These are phyloP conservation scores for Diaporthe sp. DNA, from an alignment of 2,329 filamentous ascomycete genomes.

Conservation along the genomic window DNA sequence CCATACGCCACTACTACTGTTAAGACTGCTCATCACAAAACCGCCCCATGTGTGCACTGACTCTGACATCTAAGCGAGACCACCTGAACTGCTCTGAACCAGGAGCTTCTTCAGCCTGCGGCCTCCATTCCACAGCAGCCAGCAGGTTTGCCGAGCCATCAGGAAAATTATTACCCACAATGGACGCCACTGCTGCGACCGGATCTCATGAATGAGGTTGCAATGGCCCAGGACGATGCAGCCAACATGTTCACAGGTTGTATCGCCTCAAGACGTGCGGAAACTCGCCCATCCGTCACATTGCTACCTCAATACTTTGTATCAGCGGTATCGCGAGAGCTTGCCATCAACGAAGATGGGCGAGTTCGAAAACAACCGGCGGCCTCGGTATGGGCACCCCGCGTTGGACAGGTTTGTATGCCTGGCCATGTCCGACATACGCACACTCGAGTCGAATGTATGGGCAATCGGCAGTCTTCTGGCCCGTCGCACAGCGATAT, in stretches of 20 bases:
- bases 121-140: not conserved
- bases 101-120: not conserved
- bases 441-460: not conserved
- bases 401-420: not conserved
- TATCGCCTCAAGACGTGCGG: not conserved
- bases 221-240: not conserved
- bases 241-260: not conserved
- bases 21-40: not conserved
- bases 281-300: slow-evolving; percentile 1
- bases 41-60: slow-evolving; percentile 7
- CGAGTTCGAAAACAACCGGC: not conserved
- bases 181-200: not conserved
- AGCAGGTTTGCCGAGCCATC: not conserved
- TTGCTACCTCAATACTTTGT: slow-evolving; percentile 8
- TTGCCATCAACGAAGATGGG: not conserved
- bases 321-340: not conserved
- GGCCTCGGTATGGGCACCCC: not conserved
- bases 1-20: not conserved
- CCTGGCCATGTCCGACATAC: not conserved
- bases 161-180: slow-evolving; percentile 2
- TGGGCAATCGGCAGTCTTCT: not conserved
- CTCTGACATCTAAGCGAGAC: slow-evolving; percentile 9
- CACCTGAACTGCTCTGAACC: not conserved
- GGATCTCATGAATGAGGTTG: not conserved
- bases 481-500: not conserved